Conservation (phyloP, 352 stramenopile genomes). For the Pythium coloratum region DNA sequence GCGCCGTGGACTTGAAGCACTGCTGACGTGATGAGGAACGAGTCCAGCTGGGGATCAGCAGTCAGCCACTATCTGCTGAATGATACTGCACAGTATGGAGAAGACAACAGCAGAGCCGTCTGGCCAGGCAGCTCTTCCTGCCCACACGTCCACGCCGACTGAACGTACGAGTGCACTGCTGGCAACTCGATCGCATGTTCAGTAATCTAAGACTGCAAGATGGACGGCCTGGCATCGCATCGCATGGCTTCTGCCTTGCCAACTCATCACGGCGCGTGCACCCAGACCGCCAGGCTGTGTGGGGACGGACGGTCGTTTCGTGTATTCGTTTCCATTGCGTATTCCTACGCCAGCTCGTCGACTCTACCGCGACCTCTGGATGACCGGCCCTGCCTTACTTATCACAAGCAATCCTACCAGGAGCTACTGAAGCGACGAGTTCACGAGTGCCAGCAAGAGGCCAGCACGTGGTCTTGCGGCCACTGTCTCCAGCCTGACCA, state of each 20-base stretch:
- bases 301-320: not conserved
- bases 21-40: constrained; percentile 4
- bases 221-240: not conserved
- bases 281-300: no score
- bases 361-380: not conserved
- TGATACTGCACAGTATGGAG: no score
- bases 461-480: not conserved
- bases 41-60: constrained; percentile 1
- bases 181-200: not conserved
- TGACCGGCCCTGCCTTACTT: no score
- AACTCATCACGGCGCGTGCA: not conserved
- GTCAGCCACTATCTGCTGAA: not conserved
- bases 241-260: not conserved
- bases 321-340: not conserved
- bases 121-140: not conserved
- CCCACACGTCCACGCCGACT: not conserved
- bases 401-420: no score
- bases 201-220: not conserved
- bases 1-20: not conserved
- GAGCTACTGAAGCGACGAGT: not conserved
- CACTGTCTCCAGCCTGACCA: not conserved
- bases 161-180: not conserved
- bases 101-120: not conserved
- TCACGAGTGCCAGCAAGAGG: not conserved
- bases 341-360: not conserved